Conservation (phyloP, 2,329 filamentous ascomycete genomes). For the Aspergillus oerlinghausenensis region DNA sequence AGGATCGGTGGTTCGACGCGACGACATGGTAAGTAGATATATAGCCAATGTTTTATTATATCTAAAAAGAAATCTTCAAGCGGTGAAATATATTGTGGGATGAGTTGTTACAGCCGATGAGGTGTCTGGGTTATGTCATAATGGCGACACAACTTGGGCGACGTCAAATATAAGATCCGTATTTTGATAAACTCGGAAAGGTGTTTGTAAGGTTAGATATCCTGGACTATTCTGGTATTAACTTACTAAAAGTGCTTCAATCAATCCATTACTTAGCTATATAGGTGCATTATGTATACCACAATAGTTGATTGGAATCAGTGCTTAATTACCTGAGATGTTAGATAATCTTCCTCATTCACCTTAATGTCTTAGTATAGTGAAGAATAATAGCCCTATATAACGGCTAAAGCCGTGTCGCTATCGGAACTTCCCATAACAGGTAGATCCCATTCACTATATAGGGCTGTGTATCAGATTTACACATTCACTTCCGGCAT, state of each 20-base stretch:
- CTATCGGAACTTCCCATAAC: neutral
- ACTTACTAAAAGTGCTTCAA: too few relatives aligned
- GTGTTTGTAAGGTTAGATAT: neutral
- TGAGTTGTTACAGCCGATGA: too few relatives aligned
- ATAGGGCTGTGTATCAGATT: neutral
- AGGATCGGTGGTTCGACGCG: constrained; percentile 2
- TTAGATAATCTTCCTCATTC: neutral
- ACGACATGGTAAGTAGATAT: constrained; percentile 8
- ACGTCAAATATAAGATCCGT: neutral
- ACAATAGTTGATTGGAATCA: too few relatives aligned
- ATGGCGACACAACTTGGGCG: neutral
- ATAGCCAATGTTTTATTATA: neutral
- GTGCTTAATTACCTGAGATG: neutral
- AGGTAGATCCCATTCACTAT: neutral
- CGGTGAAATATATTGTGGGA: too few relatives aligned
- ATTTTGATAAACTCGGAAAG: too few relatives aligned
- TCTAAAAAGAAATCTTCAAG: too few relatives aligned
- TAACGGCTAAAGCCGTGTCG: neutral
- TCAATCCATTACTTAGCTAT: too few relatives aligned
- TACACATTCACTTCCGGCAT: neutral
- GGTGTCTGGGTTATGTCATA: too few relatives aligned
- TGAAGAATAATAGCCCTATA: neutral
- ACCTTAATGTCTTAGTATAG: neutral
- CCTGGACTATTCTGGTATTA: neutral
- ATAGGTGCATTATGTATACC: neutral